phyloP scores from a whole-genome alignment of 768 basidiomycete genomes.

The Lentinus tigrinus region DNA sequence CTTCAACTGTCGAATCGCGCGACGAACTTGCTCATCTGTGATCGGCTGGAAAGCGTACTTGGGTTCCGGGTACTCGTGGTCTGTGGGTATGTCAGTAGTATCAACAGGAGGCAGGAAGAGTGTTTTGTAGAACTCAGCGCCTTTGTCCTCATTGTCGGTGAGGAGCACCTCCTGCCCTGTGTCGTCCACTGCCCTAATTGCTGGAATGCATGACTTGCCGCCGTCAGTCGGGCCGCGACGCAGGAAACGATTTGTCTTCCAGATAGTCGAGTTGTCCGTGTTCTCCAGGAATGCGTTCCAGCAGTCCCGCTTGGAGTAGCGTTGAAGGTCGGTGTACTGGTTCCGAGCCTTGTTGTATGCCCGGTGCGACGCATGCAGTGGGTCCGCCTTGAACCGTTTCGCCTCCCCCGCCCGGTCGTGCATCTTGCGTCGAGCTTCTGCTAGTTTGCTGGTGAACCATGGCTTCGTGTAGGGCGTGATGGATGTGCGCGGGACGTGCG shows the following conservation, averaged over 20 bases:
- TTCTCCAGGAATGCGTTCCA: slow-evolving; percentile 26
- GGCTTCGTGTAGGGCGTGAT: slow-evolving; percentile 27
- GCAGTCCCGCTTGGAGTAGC: slow-evolving; percentile 20
- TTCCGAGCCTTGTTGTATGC: too few species aligned
- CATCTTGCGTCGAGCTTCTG: slow-evolving; percentile 10
- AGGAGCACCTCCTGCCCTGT: neutral
- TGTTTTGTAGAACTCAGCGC: slow-evolving; percentile 13
- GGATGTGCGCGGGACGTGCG: slow-evolving; percentile 19
- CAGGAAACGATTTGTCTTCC: slow-evolving; percentile 19
- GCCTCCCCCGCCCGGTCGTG: slow-evolving; percentile 17
- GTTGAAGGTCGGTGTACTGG: slow-evolving; percentile 14
- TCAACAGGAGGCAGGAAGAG: slow-evolving; percentile 32
- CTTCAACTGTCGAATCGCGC: slow-evolving; percentile 27
- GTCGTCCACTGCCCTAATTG: neutral
- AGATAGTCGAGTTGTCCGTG: slow-evolving; percentile 12
- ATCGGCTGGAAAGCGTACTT: slow-evolving; percentile 20
- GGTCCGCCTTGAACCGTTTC: neutral
- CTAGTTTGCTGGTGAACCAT: slow-evolving; percentile 36
- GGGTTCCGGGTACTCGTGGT: slow-evolving; percentile 30
- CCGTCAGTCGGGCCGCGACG: slow-evolving; percentile 9
- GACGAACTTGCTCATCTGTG: slow-evolving; percentile 27
- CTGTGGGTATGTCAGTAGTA: neutral
- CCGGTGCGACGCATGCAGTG: slow-evolving; percentile 13
- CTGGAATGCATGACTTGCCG: slow-evolving; percentile 19
- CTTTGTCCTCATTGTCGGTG: slow-evolving; percentile 15